Evolutionary conservation across 2,329 filamentous ascomycete genomes (phyloP), one percentile per base, ranked within the genome.

Genomic region (Colletotrichum shisoi): DNA sequence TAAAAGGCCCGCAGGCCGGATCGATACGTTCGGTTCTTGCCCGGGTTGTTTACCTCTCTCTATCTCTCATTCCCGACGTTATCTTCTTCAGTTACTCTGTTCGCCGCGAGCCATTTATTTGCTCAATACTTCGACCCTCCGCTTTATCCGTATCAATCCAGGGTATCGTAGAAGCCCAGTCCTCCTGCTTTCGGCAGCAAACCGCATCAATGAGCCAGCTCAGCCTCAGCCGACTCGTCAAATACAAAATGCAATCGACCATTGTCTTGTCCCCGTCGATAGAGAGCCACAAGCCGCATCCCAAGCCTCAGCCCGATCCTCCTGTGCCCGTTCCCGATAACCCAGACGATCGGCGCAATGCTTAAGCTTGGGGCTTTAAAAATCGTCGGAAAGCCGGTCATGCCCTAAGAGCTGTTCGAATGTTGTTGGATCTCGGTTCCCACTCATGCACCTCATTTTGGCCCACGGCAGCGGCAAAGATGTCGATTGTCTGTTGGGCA

Each of bases 261-360:
- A 58, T 57, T 56, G 57, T 27, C 46, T 57, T 57, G 42, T 19
- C 31, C 31, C 27, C 39, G 34, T 15, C 58, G 40, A 40, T 49
- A 40, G 67, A 71, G 34, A 57, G 42, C n/a, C 63, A 73, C 63
- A 75, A 72, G 34, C 75, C 75, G 9, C 53, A 69, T 24, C 75
- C 75, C 40, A 72, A 73, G 57, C 75, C 75, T 44, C 71, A 68
- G 27, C 75, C 75, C 19, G 73, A 75, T 39, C 74, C 75, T 52
- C 73, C 74, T 15, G 73, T 72, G 5, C 75, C 75, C 40, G 71
- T 73, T 24, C 75, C 74, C 48, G 69, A 72, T 8, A 62, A 53
- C 21, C 73, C 73, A 13, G 69, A 73, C 58, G 71, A 72, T n/a
- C 39, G 51, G 15, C 62, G n/a, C 49, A 19, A 21, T 11, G 31